A percentile compares a stretch with the other conserved stretches of the same genome.
These are phyloP conservation scores for Carex pumila DNA, from an alignment of 176 grass and related monocot species.

Conservation along the genomic window DNA sequence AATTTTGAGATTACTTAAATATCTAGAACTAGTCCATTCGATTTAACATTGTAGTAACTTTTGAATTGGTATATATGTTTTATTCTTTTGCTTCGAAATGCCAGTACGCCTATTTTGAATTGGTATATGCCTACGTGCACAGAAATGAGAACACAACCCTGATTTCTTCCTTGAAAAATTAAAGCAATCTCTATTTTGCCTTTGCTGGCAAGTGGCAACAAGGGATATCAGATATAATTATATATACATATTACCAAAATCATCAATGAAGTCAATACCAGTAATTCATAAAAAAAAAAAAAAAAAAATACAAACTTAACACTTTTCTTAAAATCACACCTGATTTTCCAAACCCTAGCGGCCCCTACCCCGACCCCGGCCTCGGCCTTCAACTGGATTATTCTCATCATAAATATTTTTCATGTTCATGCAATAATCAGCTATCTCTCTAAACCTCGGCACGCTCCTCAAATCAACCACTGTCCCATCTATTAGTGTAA, in stretches of 20 bases:
- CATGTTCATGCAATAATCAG: constrained; percentile 67
- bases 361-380: not conserved
- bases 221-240: not conserved
- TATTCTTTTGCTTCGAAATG: too few species aligned
- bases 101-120: not conserved
- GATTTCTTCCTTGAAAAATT: not conserved
- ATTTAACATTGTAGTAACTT: not conserved
- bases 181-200: not conserved
- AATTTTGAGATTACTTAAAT: too few species aligned
- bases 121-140: not conserved
- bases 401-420: not conserved
- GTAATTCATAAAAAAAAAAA: not conserved
- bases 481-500: constrained; percentile 80
- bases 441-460: constrained; percentile 86
- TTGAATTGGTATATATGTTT: not conserved
- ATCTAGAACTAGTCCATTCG: not conserved
- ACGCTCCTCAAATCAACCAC: constrained; percentile 96
- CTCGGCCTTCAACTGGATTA: not conserved
- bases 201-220: not conserved
- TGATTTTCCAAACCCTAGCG: not conserved
- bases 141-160: not conserved
- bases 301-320: not conserved
- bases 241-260: not conserved
- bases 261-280: not conserved
- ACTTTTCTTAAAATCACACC: not conserved